These are phyloP conservation scores for Lenzites betulinus DNA, from an alignment of 768 basidiomycete species.

Conservation along the genomic window DNA sequence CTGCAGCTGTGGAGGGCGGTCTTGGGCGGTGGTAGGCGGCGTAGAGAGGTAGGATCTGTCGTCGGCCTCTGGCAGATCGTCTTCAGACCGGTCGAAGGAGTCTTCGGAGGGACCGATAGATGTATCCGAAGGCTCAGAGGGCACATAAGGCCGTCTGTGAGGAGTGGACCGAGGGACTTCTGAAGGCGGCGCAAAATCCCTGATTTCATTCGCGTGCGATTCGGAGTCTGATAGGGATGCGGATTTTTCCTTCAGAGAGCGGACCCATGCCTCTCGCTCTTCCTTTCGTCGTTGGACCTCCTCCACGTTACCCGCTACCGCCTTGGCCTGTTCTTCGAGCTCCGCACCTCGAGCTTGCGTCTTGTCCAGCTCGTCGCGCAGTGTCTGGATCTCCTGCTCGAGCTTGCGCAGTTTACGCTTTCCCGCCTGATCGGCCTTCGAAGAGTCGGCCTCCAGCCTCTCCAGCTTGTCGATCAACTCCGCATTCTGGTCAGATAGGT, in stretches of 20 bases:
- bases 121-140: not conserved
- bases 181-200: conserved; percentile 31
- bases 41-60: conserved; percentile 22
- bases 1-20: conserved; percentile 24
- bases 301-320: conserved; percentile 29
- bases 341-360: conserved; percentile 72
- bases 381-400: conserved; percentile 76
- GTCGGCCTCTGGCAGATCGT: conserved; percentile 4
- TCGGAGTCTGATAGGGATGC: conserved; percentile 10
- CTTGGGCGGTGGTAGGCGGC: conserved; percentile 20
- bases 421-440: conserved; percentile 64
- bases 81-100: not conserved
- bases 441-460: conserved; percentile 70
- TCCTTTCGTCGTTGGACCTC: conserved; percentile 38
- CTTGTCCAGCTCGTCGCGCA: conserved; percentile 76
- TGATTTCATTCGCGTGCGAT: conserved; percentile 13
- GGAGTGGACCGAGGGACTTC: conserved; percentile 18
- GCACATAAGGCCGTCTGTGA: conserved; percentile 4
- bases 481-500: conserved; percentile 80
- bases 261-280: conserved; percentile 53
- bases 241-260: conserved; percentile 46
- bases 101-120: not conserved
- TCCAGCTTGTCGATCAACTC: conserved; percentile 78
- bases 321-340: conserved; percentile 65
- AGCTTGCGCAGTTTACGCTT: conserved; percentile 68